Evolutionary conservation across 2,329 filamentous ascomycete species (phyloP).

Genomic region (Myriangium duriaei): DNA sequence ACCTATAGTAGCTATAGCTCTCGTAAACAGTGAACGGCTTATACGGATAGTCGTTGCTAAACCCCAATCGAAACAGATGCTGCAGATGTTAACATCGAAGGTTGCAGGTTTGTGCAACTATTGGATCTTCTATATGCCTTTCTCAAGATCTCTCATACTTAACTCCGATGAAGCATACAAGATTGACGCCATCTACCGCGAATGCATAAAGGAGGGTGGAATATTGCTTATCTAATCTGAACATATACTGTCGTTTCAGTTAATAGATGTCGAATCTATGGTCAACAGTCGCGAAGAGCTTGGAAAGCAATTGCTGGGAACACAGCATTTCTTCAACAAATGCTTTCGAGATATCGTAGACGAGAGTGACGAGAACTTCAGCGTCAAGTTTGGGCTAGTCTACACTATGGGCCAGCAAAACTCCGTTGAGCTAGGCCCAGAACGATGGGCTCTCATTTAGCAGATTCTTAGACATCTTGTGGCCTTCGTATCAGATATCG

Average conservation of each 20-base stretch:
- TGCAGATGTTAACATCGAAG: slow-evolving; percentile 41
- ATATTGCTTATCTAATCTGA: slow-evolving; percentile 51
- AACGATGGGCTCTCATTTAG: slow-evolving; percentile 28
- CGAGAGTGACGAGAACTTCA: slow-evolving; percentile 41
- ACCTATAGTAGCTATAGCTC: slow-evolving; percentile 43
- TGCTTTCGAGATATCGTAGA: slow-evolving; percentile 50
- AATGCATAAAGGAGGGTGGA: slow-evolving; percentile 23
- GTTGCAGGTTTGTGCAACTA: slow-evolving; percentile 44
- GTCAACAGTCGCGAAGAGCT: slow-evolving; percentile 32
- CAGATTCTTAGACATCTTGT: slow-evolving; percentile 23
- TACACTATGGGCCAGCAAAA: slow-evolving; percentile 32
- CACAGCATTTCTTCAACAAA: slow-evolving; percentile 38
- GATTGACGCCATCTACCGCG: slow-evolving; percentile 10
- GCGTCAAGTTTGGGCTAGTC: slow-evolving; percentile 30
- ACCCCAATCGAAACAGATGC: slow-evolving; percentile 44
- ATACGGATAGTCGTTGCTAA: slow-evolving; percentile 45
- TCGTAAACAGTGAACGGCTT: slow-evolving; percentile 31
- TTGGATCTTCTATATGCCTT: slow-evolving; percentile 44
- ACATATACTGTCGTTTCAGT: slow-evolving; percentile 51
- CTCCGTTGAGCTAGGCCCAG: slow-evolving; percentile 27
- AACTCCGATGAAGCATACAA: slow-evolving; percentile 17
- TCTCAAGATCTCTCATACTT: slow-evolving; percentile 40
- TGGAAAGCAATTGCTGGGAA: slow-evolving; percentile 37
- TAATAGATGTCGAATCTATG: slow-evolving; percentile 47
- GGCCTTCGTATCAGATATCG: slow-evolving; percentile 22